Percentiles rank a stretch among this genome's conserved stretches.
Evolutionary conservation across 495 filamentous ascomycete species (phyloP).

Genomic region (Daldinia decipiens): DNA sequence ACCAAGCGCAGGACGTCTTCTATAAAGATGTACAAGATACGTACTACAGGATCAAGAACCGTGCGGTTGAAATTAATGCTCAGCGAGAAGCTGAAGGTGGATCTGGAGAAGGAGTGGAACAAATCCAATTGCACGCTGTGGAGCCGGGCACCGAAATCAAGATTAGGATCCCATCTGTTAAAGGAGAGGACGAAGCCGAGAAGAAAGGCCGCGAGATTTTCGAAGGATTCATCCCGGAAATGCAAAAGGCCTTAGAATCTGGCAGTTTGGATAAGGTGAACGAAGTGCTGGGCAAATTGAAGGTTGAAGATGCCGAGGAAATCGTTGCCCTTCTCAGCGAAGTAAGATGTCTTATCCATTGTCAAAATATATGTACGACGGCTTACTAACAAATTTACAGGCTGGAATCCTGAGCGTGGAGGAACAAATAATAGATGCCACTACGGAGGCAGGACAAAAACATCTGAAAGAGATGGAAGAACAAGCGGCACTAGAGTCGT

Average conservation of each 20-base stretch:
- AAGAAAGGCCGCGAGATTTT: slow-evolving; percentile 78
- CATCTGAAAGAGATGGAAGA: slow-evolving; percentile 82
- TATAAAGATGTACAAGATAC: slow-evolving; percentile 90
- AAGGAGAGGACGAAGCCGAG: slow-evolving; percentile 72
- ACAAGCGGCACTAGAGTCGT: slow-evolving; percentile 47
- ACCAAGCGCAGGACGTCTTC: slow-evolving; percentile 93
- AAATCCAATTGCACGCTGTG: slow-evolving; percentile 96
- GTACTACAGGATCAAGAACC: slow-evolving; percentile 79
- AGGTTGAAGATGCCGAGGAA: slow-evolving; percentile 90
- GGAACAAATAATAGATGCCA: slow-evolving; percentile 92
- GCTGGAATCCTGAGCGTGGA: slow-evolving; percentile 93
- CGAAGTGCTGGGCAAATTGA: slow-evolving; percentile 95
- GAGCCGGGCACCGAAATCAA: slow-evolving; percentile 93
- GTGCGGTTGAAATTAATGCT: slow-evolving; percentile 78
- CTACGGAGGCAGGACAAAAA: slow-evolving; percentile 87
- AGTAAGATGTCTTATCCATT: slow-evolving; percentile 52
- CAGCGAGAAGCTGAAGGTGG: slow-evolving; percentile 72
- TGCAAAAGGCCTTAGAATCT: slow-evolving; percentile 83
- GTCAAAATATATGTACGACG: neutral
- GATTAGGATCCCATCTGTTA: slow-evolving; percentile 77
- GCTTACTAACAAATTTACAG: slow-evolving; percentile 46
- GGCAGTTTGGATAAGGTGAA: slow-evolving; percentile 94
- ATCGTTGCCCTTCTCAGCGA: slow-evolving; percentile 85
- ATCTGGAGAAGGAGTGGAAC: slow-evolving; percentile 81
- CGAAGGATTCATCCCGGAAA: slow-evolving; percentile 80